Evolutionary conservation across 805 yeast species (phyloP).

Genomic region (Millerozyma acaciae): DNA sequence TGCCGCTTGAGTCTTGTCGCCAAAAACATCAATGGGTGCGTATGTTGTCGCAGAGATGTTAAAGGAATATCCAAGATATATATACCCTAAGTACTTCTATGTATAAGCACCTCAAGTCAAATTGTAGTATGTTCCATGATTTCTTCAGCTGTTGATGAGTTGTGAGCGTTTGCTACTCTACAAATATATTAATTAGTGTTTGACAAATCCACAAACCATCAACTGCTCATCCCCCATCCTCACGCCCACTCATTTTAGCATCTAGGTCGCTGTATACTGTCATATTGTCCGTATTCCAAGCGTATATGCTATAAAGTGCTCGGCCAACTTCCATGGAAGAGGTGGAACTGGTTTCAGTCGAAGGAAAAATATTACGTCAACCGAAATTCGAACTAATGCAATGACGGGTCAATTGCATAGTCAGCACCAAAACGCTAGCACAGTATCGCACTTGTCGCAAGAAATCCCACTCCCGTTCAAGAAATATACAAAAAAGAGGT

Average conservation of each 20-base stretch:
- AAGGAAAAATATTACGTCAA: neutral
- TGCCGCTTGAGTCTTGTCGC: slow-evolving; percentile 73
- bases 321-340: no score
- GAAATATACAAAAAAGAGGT: slow-evolving; percentile 14
- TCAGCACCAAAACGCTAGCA: slow-evolving; percentile 10
- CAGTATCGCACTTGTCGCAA: slow-evolving; percentile 13
- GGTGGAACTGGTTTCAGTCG: neutral
- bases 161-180: no score
- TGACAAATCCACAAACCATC: no score
- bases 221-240: no score
- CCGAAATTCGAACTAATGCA: slow-evolving; percentile 9
- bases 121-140: no score
- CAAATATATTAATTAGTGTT: no score
- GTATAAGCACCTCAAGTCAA: neutral
- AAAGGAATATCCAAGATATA: slow-evolving; percentile 60
- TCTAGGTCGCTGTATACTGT: no score
- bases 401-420: slow-evolving; percentile 10
- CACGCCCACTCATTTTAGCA: no score
- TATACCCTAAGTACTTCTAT: slow-evolving; percentile 41
- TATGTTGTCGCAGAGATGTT: slow-evolving; percentile 76
- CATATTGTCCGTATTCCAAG: no score
- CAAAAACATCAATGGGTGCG: slow-evolving; percentile 73
- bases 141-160: no score
- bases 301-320: slow-evolving; percentile 1
- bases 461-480: slow-evolving; percentile 15